Evolutionary conservation across 306 rosid species (phyloP), one percentile per base, ranked within the genome.

Genomic region (Crataegus laevigata): DNA sequence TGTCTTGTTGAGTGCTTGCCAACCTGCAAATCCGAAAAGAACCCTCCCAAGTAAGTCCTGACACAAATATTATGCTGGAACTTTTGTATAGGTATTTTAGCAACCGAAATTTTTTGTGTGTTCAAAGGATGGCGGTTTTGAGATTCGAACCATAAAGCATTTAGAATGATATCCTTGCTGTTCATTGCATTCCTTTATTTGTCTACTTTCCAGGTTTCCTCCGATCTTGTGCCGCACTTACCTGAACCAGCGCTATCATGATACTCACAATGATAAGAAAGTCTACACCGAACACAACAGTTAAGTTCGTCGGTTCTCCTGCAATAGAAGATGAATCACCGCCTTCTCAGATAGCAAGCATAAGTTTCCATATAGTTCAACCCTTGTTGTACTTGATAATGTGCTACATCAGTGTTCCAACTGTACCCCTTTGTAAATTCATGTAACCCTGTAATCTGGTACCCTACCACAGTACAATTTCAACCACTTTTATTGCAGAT

Each of bases 1-100:
- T 94, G 99, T 83, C 77, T 91, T 30, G 93, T 91, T 28, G 93
- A 94, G 73, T 94, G 99, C 84, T 79, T 94, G 79, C 96, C 96
- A 43, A 90, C 96, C 43, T 94, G 99, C 89, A 88, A 86, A 83
- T 92, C 99, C 19, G 96, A 86, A 40, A 75, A 69, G 18, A 86
- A 90, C 62, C 97, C 96, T 77, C 88, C 99, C 70, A 94, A 87
- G 99, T 94, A 80, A 88, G 97, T 85, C n/a, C 28, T 21, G 34
- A 38, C 13, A 28, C 26, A 63, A 22, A 45, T 29, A 17, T 24
- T 38, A 55, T 38, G 14, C 66, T 25, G 9, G 22, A 36, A 72
- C 21, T 25, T 3, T 45, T 28, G 14, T 8, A 45, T 18, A 45
- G 22, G 3, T 18, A 43, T 5, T 17, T 7, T 18, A 24, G 59